Evolutionary conservation across 345 rosid species (phyloP).

Genomic region (Luvunga scandens): DNA sequence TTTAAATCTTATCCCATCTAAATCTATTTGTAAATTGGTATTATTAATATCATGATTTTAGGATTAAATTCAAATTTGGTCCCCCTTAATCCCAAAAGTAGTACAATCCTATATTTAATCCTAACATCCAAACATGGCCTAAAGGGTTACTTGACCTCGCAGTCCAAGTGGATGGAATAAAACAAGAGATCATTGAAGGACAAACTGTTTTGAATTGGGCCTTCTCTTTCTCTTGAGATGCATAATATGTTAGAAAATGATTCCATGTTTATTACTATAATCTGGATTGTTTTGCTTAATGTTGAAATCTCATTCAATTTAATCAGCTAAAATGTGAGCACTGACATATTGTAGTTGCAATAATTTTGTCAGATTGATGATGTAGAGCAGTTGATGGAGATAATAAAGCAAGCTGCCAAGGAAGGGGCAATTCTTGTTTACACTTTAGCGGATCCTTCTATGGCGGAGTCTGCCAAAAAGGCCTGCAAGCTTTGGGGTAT

Average conservation of each 20-base stretch:
- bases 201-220: background rate
- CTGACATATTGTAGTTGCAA: background rate
- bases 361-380: slow-evolving; percentile 57
- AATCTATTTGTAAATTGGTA: too few species aligned
- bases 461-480: slow-evolving; percentile 65
- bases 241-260: background rate
- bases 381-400: slow-evolving; percentile 60
- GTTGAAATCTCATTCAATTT: background rate
- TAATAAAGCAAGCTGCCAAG: slow-evolving; percentile 80
- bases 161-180: too few species aligned
- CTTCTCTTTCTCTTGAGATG: background rate
- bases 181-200: too few species aligned
- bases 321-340: background rate
- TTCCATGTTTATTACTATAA: background rate
- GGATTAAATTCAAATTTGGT: too few species aligned
- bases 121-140: too few species aligned
- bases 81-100: too few species aligned
- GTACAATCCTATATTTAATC: too few species aligned
- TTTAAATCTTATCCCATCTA: too few species aligned
- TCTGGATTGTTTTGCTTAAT: background rate
- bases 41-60: too few species aligned
- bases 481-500: slow-evolving; percentile 72
- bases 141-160: too few species aligned
- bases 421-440: slow-evolving; percentile 75
- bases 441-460: slow-evolving; percentile 75